phyloP scores from a whole-genome alignment of 768 basidiomycete species.

The Leccinum subgranulosum region DNA sequence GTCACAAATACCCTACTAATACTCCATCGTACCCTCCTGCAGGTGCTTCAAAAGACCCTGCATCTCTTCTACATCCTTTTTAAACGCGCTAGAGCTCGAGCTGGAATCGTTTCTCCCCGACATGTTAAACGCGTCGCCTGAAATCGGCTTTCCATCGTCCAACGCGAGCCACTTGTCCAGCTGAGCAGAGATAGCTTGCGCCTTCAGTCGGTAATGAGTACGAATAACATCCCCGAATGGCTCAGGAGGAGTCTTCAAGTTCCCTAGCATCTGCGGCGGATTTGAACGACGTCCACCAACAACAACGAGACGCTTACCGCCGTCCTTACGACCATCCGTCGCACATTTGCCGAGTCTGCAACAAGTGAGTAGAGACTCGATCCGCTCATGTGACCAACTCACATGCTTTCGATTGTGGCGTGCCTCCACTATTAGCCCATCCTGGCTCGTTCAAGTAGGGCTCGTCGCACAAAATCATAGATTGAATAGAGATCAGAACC shows the following conservation, averaged over 20 bases:
- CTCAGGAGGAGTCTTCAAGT: slow-evolving; percentile 76
- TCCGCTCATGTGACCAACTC: slow-evolving; percentile 25
- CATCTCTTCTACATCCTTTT: slow-evolving; percentile 70
- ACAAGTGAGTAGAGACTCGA: slow-evolving; percentile 7
- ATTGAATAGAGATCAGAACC: slow-evolving; percentile 92
- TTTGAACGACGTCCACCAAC: slow-evolving; percentile 8
- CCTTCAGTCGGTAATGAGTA: slow-evolving; percentile 89
- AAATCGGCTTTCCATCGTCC: slow-evolving; percentile 68
- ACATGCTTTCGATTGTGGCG: slow-evolving; percentile 77
- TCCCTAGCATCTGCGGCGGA: slow-evolving; percentile 70
- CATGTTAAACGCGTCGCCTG: slow-evolving; percentile 52
- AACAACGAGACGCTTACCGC: slow-evolving; percentile 50
- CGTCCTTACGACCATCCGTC: slow-evolving; percentile 88
- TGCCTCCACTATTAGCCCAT: slow-evolving; percentile 72
- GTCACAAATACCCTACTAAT: background rate
- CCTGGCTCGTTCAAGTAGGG: slow-evolving; percentile 93
- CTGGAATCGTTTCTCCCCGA: slow-evolving; percentile 36
- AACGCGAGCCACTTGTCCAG: slow-evolving; percentile 73
- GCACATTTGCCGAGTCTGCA: slow-evolving; percentile 85
- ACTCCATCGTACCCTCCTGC: slow-evolving; percentile 28
- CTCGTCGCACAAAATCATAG: slow-evolving; percentile 93
- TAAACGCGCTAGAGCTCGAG: slow-evolving; percentile 56
- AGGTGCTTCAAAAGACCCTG: slow-evolving; percentile 54
- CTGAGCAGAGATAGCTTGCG: slow-evolving; percentile 62
- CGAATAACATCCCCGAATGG: slow-evolving; percentile 85